Conservation (phyloP, 495 filamentous ascomycete genomes). For the Podospora fimiseda region DNA sequence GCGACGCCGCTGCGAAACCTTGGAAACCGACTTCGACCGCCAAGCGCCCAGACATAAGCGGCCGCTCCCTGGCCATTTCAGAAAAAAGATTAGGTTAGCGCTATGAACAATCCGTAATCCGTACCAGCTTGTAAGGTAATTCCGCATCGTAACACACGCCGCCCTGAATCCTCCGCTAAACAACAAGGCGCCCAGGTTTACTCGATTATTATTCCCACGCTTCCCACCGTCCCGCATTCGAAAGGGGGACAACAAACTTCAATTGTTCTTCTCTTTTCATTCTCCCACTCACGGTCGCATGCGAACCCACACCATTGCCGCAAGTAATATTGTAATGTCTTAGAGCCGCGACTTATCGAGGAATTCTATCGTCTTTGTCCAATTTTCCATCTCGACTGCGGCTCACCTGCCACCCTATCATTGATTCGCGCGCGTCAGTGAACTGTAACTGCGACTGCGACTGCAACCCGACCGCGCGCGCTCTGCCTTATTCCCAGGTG, state of each 20-base stretch:
- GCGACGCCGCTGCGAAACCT: not conserved
- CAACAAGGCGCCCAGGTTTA: not conserved
- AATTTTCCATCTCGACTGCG: slow-evolving; percentile 1
- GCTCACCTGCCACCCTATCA: no score
- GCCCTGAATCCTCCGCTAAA: not conserved
- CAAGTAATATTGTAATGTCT: slow-evolving; percentile 11
- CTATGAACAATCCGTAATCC: no score
- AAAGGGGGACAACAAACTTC: not conserved
- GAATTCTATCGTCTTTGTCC: slow-evolving; percentile 4
- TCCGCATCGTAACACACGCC: slow-evolving; percentile 2
- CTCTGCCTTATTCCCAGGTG: not conserved
- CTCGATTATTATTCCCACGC: not conserved
- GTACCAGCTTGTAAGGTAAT: no score
- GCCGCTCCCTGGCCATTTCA: slow-evolving; percentile 2
- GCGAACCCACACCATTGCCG: not conserved
- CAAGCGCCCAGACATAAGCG: slow-evolving; percentile 3
- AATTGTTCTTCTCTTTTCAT: not conserved
- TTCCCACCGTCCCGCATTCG: not conserved
- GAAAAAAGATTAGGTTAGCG: slow-evolving; percentile 8
- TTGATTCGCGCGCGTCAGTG: no score
- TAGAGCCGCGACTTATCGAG: not conserved
- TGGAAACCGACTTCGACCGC: slow-evolving; percentile 1
- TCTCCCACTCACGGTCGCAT: not conserved
- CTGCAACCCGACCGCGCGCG: not conserved
- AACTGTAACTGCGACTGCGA: no score